These are phyloP conservation scores for Aspergillus incahuasiensis DNA, from an alignment of 495 filamentous ascomycete species.

Conservation along the genomic window DNA sequence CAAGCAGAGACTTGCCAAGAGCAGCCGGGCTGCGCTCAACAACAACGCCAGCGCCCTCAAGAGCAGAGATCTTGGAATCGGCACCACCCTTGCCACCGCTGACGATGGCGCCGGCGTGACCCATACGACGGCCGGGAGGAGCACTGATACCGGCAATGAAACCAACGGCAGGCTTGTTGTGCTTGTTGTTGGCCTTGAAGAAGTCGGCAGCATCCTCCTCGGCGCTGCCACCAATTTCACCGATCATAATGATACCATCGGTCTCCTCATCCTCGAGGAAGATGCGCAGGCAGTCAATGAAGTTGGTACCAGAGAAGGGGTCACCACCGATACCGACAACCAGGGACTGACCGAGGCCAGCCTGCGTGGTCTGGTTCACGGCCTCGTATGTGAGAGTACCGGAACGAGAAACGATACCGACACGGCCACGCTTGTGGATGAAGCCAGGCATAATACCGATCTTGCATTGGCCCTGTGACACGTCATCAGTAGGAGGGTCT, in stretches of 20 bases:
- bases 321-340: slow-evolving; percentile 98
- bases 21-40: slow-evolving; percentile 92
- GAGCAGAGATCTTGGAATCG: slow-evolving; percentile 92
- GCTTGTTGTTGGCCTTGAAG: slow-evolving; percentile 82
- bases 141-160: slow-evolving; percentile 99
- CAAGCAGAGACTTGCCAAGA: slow-evolving; percentile 86
- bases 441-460: slow-evolving; percentile 99
- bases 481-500: slow-evolving; percentile 4
- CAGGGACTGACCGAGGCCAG: slow-evolving; percentile 93
- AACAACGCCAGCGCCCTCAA: slow-evolving; percentile 89
- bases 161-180: slow-evolving; percentile 92
- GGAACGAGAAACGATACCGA: slow-evolving; percentile 97
- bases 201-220: slow-evolving; percentile 98
- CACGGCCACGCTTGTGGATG: slow-evolving; percentile 98
- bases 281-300: slow-evolving; percentile 97
- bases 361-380: slow-evolving; percentile 98
- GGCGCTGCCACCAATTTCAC: slow-evolving; percentile 95
- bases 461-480: slow-evolving; percentile 86
- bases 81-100: slow-evolving; percentile 95
- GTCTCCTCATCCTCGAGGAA: slow-evolving; percentile 96
- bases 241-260: slow-evolving; percentile 99
- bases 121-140: slow-evolving; percentile 94
- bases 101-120: slow-evolving; percentile 96
- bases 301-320: slow-evolving; percentile 98
- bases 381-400: slow-evolving; percentile 99